Evolutionary conservation across 2,329 filamentous ascomycete species (phyloP).

Genomic region (Aureobasidium sp.): DNA sequence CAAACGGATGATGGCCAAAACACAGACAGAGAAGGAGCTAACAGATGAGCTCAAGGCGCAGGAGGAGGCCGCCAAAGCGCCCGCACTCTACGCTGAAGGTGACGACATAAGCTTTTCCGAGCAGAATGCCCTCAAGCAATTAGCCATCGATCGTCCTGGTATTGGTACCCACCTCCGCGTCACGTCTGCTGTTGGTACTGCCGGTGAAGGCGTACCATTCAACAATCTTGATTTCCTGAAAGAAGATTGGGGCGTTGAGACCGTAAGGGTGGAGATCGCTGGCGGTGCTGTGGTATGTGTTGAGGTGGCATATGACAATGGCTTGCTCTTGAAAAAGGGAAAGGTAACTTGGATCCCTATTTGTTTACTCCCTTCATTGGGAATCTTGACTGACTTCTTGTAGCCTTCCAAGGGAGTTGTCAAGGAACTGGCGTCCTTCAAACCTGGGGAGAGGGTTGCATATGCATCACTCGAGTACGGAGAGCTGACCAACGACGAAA

Average conservation of each 20-base stretch:
- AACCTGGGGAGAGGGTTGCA: no score
- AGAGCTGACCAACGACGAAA: no score
- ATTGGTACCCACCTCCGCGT: neutral
- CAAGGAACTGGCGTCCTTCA: no score
- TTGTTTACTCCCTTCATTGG: no score
- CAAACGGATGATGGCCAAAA: neutral
- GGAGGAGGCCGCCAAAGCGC: neutral
- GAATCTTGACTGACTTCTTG: no score
- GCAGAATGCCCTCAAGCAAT: neutral
- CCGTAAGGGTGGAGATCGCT: neutral
- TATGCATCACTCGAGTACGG: no score
- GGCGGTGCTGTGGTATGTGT: neutral
- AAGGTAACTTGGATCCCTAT: no score
- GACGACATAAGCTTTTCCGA: neutral
- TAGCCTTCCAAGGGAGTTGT: no score
- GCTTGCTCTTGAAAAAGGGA: no score
- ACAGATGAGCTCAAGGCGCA: no score
- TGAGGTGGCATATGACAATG: neutral
- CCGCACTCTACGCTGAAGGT: neutral
- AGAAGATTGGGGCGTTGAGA: neutral
- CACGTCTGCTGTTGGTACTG: neutral
- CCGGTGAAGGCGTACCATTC: neutral
- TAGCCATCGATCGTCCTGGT: neutral
- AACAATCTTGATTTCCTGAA: neutral
- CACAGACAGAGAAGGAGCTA: neutral